Percentiles rank a stretch among this genome's conserved stretches.
These are phyloP conservation scores for Podochytrium sp. DNA, from an alignment of 192 early-diverging fungal genomes.

Conservation along the genomic window DNA sequence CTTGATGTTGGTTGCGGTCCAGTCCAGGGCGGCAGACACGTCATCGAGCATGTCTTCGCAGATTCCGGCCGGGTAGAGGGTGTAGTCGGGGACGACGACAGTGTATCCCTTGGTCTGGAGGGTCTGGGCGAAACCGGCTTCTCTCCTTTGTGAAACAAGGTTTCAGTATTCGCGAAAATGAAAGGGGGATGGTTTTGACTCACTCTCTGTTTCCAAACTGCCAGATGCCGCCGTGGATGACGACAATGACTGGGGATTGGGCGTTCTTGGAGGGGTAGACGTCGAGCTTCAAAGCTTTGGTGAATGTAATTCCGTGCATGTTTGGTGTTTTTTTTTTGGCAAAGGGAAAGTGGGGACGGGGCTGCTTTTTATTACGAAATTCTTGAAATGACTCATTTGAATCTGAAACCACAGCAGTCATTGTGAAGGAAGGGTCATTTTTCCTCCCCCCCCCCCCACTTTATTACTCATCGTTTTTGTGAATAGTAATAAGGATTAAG, in stretches of 20 bases:
- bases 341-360: background rate
- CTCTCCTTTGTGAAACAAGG: constrained; percentile 26
- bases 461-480: too few relatives aligned
- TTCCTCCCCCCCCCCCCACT: too few relatives aligned
- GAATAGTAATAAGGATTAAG: too few relatives aligned
- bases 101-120: constrained; percentile 34
- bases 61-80: constrained; percentile 41
- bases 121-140: constrained; percentile 40
- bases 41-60: constrained; percentile 47
- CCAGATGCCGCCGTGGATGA: constrained; percentile 53
- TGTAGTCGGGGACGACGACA: constrained; percentile 49
- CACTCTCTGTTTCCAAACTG: too few relatives aligned
- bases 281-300: constrained; percentile 19
- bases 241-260: constrained; percentile 44
- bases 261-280: constrained; percentile 18
- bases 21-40: constrained; percentile 32
- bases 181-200: too few relatives aligned
- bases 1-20: constrained; percentile 40
- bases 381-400: too few relatives aligned
- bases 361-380: too few relatives aligned
- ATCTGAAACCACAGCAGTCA: too few relatives aligned
- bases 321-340: too few relatives aligned
- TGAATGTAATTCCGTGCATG: constrained; percentile 1
- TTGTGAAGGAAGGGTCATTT: too few relatives aligned
- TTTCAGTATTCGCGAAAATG: too few relatives aligned